A percentile compares a stretch with the other conserved stretches of the same genome.
phyloP scores from a whole-genome alignment of 306 rosid species.

The Fragaria nilgerrensis region DNA sequence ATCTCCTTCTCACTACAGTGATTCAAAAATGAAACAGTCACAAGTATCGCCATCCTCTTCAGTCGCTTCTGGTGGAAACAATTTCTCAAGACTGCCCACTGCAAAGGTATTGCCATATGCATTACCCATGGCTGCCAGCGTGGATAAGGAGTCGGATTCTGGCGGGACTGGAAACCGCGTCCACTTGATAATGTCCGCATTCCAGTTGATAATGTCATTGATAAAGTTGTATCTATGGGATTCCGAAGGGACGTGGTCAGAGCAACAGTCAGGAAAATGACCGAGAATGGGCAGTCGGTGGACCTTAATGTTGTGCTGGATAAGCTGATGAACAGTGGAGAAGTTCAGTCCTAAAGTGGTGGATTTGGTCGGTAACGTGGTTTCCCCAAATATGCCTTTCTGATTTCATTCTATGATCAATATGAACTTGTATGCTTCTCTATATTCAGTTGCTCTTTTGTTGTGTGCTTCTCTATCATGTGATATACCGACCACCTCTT shows the following conservation, averaged over 20 bases:
- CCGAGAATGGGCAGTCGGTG: constrained; percentile 40
- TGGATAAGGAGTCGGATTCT: constrained; percentile 31
- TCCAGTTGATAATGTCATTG: constrained; percentile 36
- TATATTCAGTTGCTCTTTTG: not conserved
- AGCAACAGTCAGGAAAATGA: constrained; percentile 43
- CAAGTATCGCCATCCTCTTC: constrained; percentile 11
- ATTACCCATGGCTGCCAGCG: constrained; percentile 41
- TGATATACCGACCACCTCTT: not conserved
- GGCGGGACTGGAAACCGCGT: constrained; percentile 24
- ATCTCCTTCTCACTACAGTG: constrained; percentile 17
- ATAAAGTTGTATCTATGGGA: constrained; percentile 49
- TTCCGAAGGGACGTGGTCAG: constrained; percentile 46
- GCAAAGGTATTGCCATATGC: constrained; percentile 37
- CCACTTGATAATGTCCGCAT: constrained; percentile 32
- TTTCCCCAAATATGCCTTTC: not conserved
- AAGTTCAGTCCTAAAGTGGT: constrained; percentile 11
- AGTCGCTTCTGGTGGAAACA: constrained; percentile 16
- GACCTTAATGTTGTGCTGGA: constrained; percentile 44
- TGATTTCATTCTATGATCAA: not conserved
- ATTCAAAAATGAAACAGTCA: constrained; percentile 16
- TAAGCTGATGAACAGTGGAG: constrained; percentile 36
- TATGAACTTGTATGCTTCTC: not conserved
- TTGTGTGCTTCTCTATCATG: constrained; percentile 1
- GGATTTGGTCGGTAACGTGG: constrained; percentile 17
- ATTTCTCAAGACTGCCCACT: constrained; percentile 11